Evolutionary conservation across 192 early-diverging fungal genomes (phyloP).

Genomic region (Entophlyctis helioformis): DNA sequence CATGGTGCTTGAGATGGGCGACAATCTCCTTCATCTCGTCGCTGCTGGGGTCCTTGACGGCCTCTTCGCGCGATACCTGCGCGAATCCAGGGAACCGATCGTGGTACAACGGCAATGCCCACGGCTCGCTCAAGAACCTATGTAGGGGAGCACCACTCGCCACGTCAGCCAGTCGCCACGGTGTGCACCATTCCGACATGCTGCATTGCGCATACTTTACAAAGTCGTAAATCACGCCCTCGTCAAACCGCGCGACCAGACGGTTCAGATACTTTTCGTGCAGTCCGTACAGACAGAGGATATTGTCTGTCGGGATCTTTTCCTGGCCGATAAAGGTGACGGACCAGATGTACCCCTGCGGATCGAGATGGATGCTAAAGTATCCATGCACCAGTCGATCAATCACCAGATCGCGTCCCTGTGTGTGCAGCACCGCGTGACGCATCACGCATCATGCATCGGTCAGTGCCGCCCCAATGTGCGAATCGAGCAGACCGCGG

Average conservation of each 20-base stretch:
- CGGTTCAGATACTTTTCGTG: conserved; percentile 41
- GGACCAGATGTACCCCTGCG: conserved; percentile 29
- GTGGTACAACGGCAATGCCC: conserved; percentile 41
- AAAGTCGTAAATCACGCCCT: conserved; percentile 41
- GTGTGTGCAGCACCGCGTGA: too few species aligned
- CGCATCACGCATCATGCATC: too few species aligned
- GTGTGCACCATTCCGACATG: not conserved
- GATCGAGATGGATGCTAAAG: conserved; percentile 36
- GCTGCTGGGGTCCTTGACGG: conserved; percentile 4
- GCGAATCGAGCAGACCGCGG: not conserved
- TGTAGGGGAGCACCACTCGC: not conserved
- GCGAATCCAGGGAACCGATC: conserved; percentile 33
- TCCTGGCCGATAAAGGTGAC: conserved; percentile 29
- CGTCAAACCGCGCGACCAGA: conserved; percentile 36
- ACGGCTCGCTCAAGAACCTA: conserved; percentile 37
- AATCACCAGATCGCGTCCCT: conserved; percentile 39
- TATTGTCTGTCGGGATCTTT: conserved; percentile 28
- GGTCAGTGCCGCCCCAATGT: too few species aligned
- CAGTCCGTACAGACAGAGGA: conserved; percentile 27
- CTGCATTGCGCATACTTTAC: conserved; percentile 16
- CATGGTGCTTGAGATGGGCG: too few species aligned
- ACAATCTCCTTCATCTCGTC: too few species aligned
- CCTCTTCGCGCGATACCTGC: conserved; percentile 7
- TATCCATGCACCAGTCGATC: conserved; percentile 16
- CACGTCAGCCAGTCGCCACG: not conserved